These are phyloP conservation scores for Trichophyton benhamiae DNA, from an alignment of 2,329 filamentous ascomycete species.

Conservation along the genomic window DNA sequence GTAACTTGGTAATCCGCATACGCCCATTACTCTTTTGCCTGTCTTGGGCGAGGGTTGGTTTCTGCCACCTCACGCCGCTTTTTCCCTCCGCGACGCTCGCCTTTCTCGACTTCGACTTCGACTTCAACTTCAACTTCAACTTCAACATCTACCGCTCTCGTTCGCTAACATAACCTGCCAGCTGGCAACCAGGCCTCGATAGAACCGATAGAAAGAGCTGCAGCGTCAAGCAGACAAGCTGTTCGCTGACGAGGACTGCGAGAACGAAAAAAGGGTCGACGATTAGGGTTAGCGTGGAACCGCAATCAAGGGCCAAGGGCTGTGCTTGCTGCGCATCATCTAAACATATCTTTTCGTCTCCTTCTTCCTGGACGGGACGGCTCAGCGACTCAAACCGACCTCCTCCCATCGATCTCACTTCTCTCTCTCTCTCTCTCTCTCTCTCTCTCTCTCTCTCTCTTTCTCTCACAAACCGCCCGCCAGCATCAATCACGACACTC, in stretches of 20 bases:
- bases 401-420: too few species aligned
- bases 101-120: conserved; percentile 13
- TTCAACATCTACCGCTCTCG: background rate
- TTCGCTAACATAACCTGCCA: background rate
- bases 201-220: background rate
- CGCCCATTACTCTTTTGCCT: background rate
- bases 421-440: too few species aligned
- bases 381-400: background rate
- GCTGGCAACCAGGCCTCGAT: background rate
- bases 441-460: too few species aligned
- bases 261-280: background rate
- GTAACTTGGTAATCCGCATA: background rate
- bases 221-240: too few species aligned
- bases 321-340: conserved; percentile 5
- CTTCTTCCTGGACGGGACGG: conserved; percentile 4
- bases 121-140: conserved; percentile 10
- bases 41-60: background rate
- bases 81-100: conserved; percentile 1
- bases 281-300: conserved; percentile 2
- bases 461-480: too few species aligned
- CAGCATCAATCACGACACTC: conserved; percentile 10
- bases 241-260: too few species aligned
- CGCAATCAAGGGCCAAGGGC: conserved; percentile 2
- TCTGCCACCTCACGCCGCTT: background rate
- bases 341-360: conserved; percentile 24